Evolutionary conservation across 768 basidiomycete species (phyloP), one percentile per base, ranked within the genome.

Genomic region (Suillus cothurnatus): DNA sequence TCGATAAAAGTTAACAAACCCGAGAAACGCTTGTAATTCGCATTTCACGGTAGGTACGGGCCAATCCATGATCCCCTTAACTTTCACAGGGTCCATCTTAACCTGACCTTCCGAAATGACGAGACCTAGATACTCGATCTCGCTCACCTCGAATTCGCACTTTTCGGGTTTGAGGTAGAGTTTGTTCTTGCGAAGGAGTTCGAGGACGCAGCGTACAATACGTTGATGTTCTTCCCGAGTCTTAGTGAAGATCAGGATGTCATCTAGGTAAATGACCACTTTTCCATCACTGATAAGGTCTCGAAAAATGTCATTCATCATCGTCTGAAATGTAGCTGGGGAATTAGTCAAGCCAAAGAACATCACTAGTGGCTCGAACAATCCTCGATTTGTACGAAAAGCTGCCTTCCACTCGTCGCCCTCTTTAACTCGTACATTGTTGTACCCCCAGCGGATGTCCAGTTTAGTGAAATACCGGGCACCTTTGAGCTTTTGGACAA

Each of bases 11-110:
- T 81, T 81, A 0, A 65, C 36, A 43, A 85, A 84, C 0, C 82
- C 79, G 0, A 83, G 65, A 63, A 85, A 86, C 14, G 71, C 69
- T 61, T 79, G 80, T 0, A 83, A 32, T 2, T 84, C 74, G 2
- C 68, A 69, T 5, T 79, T 69, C 0, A 53, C 76, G 0, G 32
- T 66, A 0, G 81, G 82, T 0, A n/a, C 59, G 0, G 77, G 81
- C 82, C 84, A 85, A 0, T 80, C 71, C 0, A 32, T 11, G 3
- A 86, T 72, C 0, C 74, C 76, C 2, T 72, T 38, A 0, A 84
- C 60, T 67, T 85, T 85, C 0, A 62, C 61, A 0, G 75, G 74
- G 55, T 81, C 77, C 81, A 83, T 84, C 15, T 67, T 38, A 49
- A 82, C 63, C 15, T 71, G 49, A 0, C 67, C 65, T 6, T 71